Conservation (phyloP, 805 yeast species). For the Metschnikowia similis region DNA sequence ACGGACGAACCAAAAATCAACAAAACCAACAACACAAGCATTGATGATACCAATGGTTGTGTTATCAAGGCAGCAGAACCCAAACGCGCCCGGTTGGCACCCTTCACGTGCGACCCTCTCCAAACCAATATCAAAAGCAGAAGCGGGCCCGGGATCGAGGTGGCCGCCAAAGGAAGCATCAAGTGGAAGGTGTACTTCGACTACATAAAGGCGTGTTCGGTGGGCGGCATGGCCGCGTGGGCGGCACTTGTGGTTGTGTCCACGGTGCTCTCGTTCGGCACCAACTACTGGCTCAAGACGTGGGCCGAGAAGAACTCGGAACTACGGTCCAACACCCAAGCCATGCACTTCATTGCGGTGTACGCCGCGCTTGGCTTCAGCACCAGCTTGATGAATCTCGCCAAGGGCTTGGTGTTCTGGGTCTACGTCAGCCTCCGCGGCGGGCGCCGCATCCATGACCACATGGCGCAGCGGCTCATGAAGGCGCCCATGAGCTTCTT, state of each 20-base stretch:
- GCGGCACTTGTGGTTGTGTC: constrained; percentile 26
- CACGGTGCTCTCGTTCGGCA: constrained; percentile 33
- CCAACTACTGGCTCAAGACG: constrained; percentile 61
- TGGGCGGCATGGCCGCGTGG: constrained; percentile 43
- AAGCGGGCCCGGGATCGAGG: constrained; percentile 22
- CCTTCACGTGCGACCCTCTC: constrained; percentile 40
- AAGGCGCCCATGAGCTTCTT: constrained; percentile 63
- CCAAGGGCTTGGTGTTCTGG: constrained; percentile 47
- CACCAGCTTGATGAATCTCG: constrained; percentile 45
- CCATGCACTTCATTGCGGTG: constrained; percentile 45
- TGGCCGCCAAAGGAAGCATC: constrained; percentile 57
- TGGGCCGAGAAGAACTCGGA: constrained; percentile 59
- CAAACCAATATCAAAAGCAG: constrained; percentile 22
- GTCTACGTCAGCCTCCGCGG: constrained; percentile 54
- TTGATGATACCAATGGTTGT: no score
- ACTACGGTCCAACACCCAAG: constrained; percentile 38
- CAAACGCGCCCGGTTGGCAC: constrained; percentile 12
- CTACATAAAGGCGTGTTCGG: constrained; percentile 59
- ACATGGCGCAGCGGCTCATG: constrained; percentile 51
- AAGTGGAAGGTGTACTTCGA: constrained; percentile 47
- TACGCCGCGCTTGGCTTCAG: constrained; percentile 55
- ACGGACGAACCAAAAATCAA: no score
- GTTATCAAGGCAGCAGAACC: neutral
- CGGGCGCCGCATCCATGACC: constrained; percentile 50
- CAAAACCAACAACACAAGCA: no score